Conservation (phyloP, 441 rosid species). For the Bruguiera hainesii region DNA sequence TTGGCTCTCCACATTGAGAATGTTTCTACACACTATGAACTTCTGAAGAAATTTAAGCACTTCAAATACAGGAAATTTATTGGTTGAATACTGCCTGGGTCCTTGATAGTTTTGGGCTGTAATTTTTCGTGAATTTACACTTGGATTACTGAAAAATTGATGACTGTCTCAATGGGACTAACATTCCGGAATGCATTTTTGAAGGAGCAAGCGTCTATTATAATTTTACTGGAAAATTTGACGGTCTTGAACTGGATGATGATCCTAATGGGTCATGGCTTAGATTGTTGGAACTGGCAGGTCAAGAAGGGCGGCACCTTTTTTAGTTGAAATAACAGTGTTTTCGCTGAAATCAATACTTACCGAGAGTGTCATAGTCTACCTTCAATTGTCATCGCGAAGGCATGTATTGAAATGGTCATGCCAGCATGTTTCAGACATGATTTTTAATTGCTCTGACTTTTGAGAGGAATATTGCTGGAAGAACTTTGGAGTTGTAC, state of each 20-base stretch:
- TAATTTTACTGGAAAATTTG: constrained; percentile 64
- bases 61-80: too few species aligned
- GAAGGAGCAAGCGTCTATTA: constrained; percentile 66
- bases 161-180: constrained; percentile 41
- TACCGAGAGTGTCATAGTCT: background rate
- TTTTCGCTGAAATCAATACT: background rate
- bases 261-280: constrained; percentile 66
- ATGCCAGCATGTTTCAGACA: constrained; percentile 84
- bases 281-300: constrained; percentile 95
- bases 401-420: constrained; percentile 95
- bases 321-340: background rate
- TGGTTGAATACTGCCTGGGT: background rate
- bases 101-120: background rate
- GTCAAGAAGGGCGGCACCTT: constrained; percentile 22
- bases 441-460: constrained; percentile 59
- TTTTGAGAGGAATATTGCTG: constrained; percentile 51
- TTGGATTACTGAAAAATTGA: constrained; percentile 57
- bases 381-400: constrained; percentile 15
- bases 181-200: constrained; percentile 60
- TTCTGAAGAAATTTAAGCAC: too few species aligned
- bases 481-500: constrained; percentile 47
- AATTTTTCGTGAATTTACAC: background rate
- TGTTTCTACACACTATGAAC: too few species aligned
- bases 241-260: constrained; percentile 80
- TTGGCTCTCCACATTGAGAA: too few species aligned